Evolutionary conservation across 257 asterid genomes (phyloP).

Genomic region (Euphrasia confusa): DNA sequence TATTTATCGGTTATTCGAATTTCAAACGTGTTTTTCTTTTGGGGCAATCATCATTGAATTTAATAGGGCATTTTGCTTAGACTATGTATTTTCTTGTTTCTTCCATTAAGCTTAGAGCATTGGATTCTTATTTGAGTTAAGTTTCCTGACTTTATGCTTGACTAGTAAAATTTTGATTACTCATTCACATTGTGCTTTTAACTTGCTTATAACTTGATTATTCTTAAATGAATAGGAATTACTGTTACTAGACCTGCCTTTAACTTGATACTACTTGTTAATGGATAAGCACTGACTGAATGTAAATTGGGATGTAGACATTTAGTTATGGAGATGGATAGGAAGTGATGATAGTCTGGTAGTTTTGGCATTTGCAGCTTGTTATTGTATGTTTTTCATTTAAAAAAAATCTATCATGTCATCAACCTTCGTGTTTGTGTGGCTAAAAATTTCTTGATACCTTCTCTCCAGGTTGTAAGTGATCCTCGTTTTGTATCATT

Average conservation of each 20-base stretch:
- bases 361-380: slow-evolving; percentile 8
- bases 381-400: slow-evolving; percentile 1
- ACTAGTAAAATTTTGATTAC: no score
- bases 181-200: no score
- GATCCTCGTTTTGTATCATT: slow-evolving; percentile 96
- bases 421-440: slow-evolving; percentile 4
- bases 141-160: no score
- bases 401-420: neutral
- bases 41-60: neutral
- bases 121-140: no score
- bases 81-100: neutral
- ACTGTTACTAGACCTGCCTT: neutral
- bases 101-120: neutral
- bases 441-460: slow-evolving; percentile 13
- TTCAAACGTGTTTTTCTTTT: no score
- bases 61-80: neutral
- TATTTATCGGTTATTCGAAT: neutral
- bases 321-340: neutral
- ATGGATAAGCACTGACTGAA: neutral
- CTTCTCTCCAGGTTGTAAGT: slow-evolving; percentile 52
- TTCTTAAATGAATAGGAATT: neutral
- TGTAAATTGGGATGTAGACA: neutral
- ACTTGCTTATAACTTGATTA: no score
- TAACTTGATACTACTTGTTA: slow-evolving; percentile 1
- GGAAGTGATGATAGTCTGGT: neutral